Base-by-base conservation (phyloP, 176 grass and related monocot species). In the Luzula sylvatica region DNA sequence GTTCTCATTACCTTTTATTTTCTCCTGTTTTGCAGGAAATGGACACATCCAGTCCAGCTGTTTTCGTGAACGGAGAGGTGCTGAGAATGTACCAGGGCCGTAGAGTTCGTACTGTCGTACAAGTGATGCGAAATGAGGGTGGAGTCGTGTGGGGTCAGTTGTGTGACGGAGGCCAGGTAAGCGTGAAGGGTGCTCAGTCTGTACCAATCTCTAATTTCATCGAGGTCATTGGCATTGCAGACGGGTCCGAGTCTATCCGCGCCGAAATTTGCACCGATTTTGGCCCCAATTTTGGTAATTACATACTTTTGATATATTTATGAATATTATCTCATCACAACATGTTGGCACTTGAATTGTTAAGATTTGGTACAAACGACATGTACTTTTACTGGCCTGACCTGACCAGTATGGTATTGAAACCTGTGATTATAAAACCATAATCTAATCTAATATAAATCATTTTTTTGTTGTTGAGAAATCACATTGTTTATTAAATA, bases 221-320 rank as follows among this genome's bases (percentile, higher is more conserved):
- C 16, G 92, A 96, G 74, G 81, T 96, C 56, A 69, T 66, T 25
- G 85, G 92, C 17, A 86, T 96, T 23, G 77, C 81, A 79, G 92
- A 89, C 21, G 42, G 60, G 59, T 78, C 53, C 50, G 77, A 86
- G 56, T 67, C 78, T 9, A 79, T 96, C 42, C 57, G 74, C 32
- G 84, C 75, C 45, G 85, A 96, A 67, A 58, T 79, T 57, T 96
- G 81, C 59, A 89, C 71, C 16, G 81, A 96, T 68, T 96, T 96
- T 40, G 92, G 85, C 52, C 26, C 67, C 38, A 65, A 59, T 68
- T 96, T 82, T 56, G 92, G 92, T 96, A 65, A 85, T 21, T 48
- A 63, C 5, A 2, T 65, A 24, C 1, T n/a, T n/a, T n/a, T n/a
- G n/a, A n/a, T n/a, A n/a, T n/a, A n/a, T n/a, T n/a, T n/a, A 14